Evolutionary conservation across 2,329 filamentous ascomycete species (phyloP).

Genomic region (Decorospora gaudefroyi): DNA sequence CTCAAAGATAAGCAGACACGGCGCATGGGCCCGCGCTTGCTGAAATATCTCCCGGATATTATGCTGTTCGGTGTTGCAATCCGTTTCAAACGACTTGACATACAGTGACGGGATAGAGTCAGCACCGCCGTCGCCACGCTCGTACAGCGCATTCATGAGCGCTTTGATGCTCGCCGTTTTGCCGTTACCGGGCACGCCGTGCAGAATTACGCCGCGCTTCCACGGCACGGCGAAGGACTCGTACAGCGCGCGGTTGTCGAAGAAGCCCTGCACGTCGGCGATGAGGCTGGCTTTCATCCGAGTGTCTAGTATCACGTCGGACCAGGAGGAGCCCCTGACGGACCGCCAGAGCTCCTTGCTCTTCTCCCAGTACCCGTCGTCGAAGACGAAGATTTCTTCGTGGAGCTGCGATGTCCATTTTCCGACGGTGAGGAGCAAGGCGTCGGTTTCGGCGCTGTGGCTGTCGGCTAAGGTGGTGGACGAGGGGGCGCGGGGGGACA

Average conservation of each 20-base stretch:
- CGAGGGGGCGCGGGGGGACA: slow-evolving; percentile 16
- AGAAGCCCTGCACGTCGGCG: slow-evolving; percentile 68
- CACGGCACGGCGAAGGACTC: slow-evolving; percentile 66
- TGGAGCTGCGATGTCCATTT: slow-evolving; percentile 62
- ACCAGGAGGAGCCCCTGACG: slow-evolving; percentile 58
- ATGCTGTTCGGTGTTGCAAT: slow-evolving; percentile 56
- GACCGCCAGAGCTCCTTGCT: slow-evolving; percentile 63
- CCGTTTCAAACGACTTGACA: slow-evolving; percentile 53
- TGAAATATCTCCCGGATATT: slow-evolving; percentile 52
- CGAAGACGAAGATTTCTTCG: slow-evolving; percentile 69
- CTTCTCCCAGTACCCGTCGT: slow-evolving; percentile 67
- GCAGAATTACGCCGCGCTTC: slow-evolving; percentile 72
- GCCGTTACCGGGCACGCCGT: slow-evolving; percentile 66
- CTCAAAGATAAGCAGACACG: slow-evolving; percentile 73
- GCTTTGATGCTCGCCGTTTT: slow-evolving; percentile 75
- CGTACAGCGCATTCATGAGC: slow-evolving; percentile 66
- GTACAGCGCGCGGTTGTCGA: slow-evolving; percentile 63
- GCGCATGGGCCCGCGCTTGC: slow-evolving; percentile 65
- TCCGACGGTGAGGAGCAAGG: slow-evolving; percentile 59
- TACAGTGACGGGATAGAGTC: slow-evolving; percentile 63
- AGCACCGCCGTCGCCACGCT: slow-evolving; percentile 51
- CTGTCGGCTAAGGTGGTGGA: slow-evolving; percentile 16
- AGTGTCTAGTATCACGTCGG: slow-evolving; percentile 68
- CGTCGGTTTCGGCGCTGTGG: slow-evolving; percentile 48
- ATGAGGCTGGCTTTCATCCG: slow-evolving; percentile 68